Evolutionary conservation across 2,329 filamentous ascomycete genomes (phyloP).

Genomic region (Sclerotinia nivalis): DNA sequence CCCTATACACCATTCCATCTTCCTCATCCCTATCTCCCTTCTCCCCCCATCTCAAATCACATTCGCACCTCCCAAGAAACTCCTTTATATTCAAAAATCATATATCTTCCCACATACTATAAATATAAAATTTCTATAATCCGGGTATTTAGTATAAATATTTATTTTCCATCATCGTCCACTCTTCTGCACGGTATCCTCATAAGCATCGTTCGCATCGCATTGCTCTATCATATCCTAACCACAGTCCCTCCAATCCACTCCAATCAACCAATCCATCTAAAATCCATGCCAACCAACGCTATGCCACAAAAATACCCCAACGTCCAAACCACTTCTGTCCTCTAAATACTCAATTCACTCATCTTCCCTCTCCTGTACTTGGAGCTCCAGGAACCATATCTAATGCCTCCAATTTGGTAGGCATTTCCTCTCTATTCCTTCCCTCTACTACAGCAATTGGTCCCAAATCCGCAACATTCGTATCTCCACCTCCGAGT

Average conservation of each 20-base stretch:
- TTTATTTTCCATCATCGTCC: neutral
- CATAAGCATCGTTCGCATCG: neutral
- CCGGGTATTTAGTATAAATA: neutral
- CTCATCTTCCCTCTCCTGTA: neutral
- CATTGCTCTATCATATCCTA: neutral
- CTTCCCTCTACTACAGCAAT: conserved; percentile 38
- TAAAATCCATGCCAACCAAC: neutral
- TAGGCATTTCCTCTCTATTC: conserved; percentile 22
- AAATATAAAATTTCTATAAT: neutral
- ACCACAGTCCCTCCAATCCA: neutral
- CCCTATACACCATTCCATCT: too few species aligned
- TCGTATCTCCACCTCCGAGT: conserved; percentile 43
- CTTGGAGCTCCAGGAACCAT: conserved; percentile 12
- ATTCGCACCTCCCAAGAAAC: neutral
- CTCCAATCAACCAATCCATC: neutral
- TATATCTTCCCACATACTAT: neutral
- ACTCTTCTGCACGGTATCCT: neutral
- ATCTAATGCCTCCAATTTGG: conserved; percentile 23
- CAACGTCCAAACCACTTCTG: neutral
- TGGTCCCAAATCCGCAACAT: conserved; percentile 36
- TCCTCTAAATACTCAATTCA: neutral
- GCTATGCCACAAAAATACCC: conserved; percentile 6
- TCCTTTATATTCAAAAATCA: neutral
- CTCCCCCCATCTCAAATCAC: too few species aligned
- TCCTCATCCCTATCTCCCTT: too few species aligned